Evolutionary conservation across 441 rosid species (phyloP), one percentile per base, ranked within the genome.

Genomic region (Populus hybrid): DNA sequence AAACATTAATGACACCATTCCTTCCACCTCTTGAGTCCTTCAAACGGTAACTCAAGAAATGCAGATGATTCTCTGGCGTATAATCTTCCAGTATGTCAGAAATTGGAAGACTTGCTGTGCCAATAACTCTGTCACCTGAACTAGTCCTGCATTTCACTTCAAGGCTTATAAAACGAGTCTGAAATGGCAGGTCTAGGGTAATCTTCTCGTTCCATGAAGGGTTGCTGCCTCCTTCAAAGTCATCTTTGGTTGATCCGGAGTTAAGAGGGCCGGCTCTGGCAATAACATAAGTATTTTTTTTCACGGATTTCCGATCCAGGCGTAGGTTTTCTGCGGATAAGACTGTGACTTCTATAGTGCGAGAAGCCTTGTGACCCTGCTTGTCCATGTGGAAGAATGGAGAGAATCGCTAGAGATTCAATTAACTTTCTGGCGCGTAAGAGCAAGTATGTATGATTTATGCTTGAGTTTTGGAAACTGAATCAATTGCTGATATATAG

Each of bases 41-140:
- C 71, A 94, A 78, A 26, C 97, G 79, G 46, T 92, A 94, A 70
- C 97, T 91, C 90, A 94, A 81, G 35, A 89, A 87, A 16, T 85
- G 93, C 61, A 85, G 84, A 74, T 85, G 82, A 42, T 83, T 88
- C 63, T 82, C 85, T 9, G 93, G 94, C 1, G 77, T 24, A 65
- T 80, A 87, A 28, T 77, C 89, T 68, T 88, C 90, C 18, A 81
- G 10, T 64, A 94, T 88, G 79, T 94, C 97, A 0, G 88, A 81
- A 32, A 82, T 78, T 0, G 94, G 91, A 38, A 92, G 77, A 9
- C 69, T 76, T 0, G 84, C 91, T 0, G 69, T 72, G 3, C 97
- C 96, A 9, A 92, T 59, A 16, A 69, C 77, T 72, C 71, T 88
- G 4, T 83, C 70, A 4, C 80, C 81, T 3, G 87, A 79, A 20